Conservation (phyloP, 2,329 filamentous ascomycete genomes). For the Raffaelea ambrosiae region DNA sequence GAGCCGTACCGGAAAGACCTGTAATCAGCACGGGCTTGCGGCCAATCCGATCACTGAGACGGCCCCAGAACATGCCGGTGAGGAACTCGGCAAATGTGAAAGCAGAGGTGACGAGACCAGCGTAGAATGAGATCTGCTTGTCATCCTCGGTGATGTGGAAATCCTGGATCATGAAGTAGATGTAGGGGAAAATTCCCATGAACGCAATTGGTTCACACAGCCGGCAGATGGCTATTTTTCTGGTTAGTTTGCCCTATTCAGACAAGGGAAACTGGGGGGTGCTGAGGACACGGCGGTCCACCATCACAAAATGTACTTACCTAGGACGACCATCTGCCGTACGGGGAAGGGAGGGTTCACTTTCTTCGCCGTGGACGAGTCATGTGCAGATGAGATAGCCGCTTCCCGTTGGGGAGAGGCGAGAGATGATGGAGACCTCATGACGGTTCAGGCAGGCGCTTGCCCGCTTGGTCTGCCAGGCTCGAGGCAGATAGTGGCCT, state of each 20-base stretch:
- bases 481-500: too few relatives aligned
- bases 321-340: slow-evolving; percentile 27
- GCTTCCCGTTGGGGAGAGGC: not conserved
- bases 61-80: slow-evolving; percentile 87
- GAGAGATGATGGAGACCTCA: not conserved
- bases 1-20: slow-evolving; percentile 80
- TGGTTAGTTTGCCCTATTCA: not conserved
- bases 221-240: slow-evolving; percentile 68
- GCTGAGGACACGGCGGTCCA: too few relatives aligned
- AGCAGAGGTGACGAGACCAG: slow-evolving; percentile 90
- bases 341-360: slow-evolving; percentile 24
- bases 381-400: not conserved
- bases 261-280: not conserved
- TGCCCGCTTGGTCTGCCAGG: too few relatives aligned
- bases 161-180: slow-evolving; percentile 93
- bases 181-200: slow-evolving; percentile 98
- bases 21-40: slow-evolving; percentile 86
- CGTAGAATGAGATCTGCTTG: slow-evolving; percentile 80
- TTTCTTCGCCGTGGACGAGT: not conserved
- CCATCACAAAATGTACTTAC: slow-evolving; percentile 19
- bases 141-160: slow-evolving; percentile 77
- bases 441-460: not conserved
- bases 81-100: slow-evolving; percentile 96
- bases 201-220: slow-evolving; percentile 99
- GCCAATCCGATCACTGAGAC: slow-evolving; percentile 82